Evolutionary conservation across 169 alveolate species (phyloP).

Genomic region (Cryptosporidium sp.): DNA sequence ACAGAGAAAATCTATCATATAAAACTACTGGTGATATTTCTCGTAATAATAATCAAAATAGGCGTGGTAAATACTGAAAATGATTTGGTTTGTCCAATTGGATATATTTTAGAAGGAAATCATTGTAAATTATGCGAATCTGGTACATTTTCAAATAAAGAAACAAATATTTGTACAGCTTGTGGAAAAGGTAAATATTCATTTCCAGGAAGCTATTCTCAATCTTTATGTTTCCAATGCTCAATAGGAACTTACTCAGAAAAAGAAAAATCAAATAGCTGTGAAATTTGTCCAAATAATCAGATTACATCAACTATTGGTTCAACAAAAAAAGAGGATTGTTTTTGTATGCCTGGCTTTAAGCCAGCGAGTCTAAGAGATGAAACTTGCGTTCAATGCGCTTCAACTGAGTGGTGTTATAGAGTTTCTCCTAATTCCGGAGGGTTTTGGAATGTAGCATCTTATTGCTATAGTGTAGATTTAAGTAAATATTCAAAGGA

Average conservation of each 20-base stretch:
- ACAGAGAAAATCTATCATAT: background rate
- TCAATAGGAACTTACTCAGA: slow-evolving; percentile 46
- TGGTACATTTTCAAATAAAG: slow-evolving; percentile 45
- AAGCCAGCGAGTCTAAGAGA: slow-evolving; percentile 26
- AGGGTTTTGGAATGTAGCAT: slow-evolving; percentile 75
- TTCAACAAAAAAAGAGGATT: slow-evolving; percentile 17
- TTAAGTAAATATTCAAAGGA: slow-evolving; percentile 4
- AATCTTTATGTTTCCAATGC: slow-evolving; percentile 30
- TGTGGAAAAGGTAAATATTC: slow-evolving; percentile 67
- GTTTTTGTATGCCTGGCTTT: slow-evolving; percentile 66
- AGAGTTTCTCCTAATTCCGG: slow-evolving; percentile 7
- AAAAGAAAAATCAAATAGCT: background rate
- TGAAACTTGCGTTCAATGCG: slow-evolving; percentile 43
- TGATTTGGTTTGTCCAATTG: slow-evolving; percentile 48
- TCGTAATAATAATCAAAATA: background rate
- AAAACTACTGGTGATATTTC: background rate
- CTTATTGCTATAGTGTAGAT: slow-evolving; percentile 54
- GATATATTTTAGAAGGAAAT: slow-evolving; percentile 21
- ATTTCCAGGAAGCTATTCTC: slow-evolving; percentile 60
- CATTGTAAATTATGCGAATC: slow-evolving; percentile 21
- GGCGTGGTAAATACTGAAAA: background rate
- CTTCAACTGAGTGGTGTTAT: slow-evolving; percentile 56
- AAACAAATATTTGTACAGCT: slow-evolving; percentile 14
- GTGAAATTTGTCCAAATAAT: slow-evolving; percentile 34
- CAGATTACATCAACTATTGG: slow-evolving; percentile 20